Evolutionary conservation across 2,329 filamentous ascomycete species (phyloP), one percentile per base, ranked within the genome.

Genomic region (Xylariaceae sp.): DNA sequence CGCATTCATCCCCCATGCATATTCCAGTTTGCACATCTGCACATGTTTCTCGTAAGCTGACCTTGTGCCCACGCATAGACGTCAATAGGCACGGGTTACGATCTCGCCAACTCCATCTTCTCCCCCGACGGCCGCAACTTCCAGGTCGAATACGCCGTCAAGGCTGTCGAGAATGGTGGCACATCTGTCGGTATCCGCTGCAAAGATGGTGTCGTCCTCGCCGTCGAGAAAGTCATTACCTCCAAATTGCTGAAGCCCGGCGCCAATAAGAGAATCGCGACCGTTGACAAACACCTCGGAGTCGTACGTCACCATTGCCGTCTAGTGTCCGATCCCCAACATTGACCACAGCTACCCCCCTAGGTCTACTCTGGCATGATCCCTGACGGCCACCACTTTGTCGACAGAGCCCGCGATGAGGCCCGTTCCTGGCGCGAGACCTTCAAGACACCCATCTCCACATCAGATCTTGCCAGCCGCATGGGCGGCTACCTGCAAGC

Each of bases 91-190:
- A 99, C 94, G 66, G 94, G 94, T 68, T 99, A 99, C 77, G 94
- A 99, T 83, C 87, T 99, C 66, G 90, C 90, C 71, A 99, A 99
- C 82, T 97, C 94, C 67, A 95, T 97, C 78, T 99, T 97, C 81
- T 97, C 94, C 43, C 94, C 94, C 60, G 94, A 99, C 76, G 94
- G 94, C 68, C 89, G 94, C 64, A 99, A 99, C 74, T 99, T 99
- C 74, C 94, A 99, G 75, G 90, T 95, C 72, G 94, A 99, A 80
- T 99, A 99, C 72, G 94, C 94, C 61, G 87, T 95, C 63, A 99
- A 99, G 80, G 94, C 94, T 49, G 94, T 99, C 57, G 94, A 99
- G 77, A 97, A 95, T 66, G 94, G 92, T 60, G 92, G 94, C 66
- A 99, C 94, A 48, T 90, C 91, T 47, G 84, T 99, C 71, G 94